A percentile compares a stretch with the other conserved stretches of the same genome.
Conservation (phyloP, 2,329 filamentous ascomycete genomes). For the Leptographium lundbergii region DNA sequence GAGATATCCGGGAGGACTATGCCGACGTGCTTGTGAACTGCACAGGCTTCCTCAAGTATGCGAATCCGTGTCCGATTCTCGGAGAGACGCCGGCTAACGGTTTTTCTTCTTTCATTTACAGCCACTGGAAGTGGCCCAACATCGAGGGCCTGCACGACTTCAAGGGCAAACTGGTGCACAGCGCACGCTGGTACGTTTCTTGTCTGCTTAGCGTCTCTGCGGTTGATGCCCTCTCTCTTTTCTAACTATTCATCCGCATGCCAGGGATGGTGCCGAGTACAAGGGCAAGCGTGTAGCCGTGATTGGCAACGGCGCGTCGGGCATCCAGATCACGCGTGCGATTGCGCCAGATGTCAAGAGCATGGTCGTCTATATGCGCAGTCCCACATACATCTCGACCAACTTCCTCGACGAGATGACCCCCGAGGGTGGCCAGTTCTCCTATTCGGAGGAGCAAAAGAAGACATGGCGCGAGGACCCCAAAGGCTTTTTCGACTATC, state of each 20-base stretch:
- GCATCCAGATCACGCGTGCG: conserved; percentile 7
- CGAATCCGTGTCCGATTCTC: not conserved
- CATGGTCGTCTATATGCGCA: conserved; percentile 18
- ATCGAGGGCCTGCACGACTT: conserved; percentile 8
- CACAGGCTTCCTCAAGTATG: not conserved
- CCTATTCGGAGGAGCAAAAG: not conserved
- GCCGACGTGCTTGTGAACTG: not conserved
- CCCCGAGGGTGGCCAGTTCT: not conserved
- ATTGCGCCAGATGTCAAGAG: not conserved
- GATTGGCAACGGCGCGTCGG: conserved; percentile 2
- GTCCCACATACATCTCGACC: conserved; percentile 17
- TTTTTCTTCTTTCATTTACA: conserved; percentile 22
- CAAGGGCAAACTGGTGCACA: conserved; percentile 9
- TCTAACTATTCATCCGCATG: not conserved
- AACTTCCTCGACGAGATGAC: not conserved
- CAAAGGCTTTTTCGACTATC: not conserved
- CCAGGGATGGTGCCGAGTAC: conserved; percentile 7
- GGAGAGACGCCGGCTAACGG: not conserved
- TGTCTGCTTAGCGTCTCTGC: not conserved
- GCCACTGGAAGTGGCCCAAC: conserved; percentile 33
- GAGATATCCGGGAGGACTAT: not conserved
- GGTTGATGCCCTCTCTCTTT: not conserved
- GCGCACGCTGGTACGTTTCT: conserved; percentile 11
- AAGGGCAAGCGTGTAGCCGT: conserved; percentile 3
- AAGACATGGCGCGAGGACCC: not conserved